Evolutionary conservation across 352 stramenopile species (phyloP).

Genomic region (Thalassiosira livingstoniorum): DNA sequence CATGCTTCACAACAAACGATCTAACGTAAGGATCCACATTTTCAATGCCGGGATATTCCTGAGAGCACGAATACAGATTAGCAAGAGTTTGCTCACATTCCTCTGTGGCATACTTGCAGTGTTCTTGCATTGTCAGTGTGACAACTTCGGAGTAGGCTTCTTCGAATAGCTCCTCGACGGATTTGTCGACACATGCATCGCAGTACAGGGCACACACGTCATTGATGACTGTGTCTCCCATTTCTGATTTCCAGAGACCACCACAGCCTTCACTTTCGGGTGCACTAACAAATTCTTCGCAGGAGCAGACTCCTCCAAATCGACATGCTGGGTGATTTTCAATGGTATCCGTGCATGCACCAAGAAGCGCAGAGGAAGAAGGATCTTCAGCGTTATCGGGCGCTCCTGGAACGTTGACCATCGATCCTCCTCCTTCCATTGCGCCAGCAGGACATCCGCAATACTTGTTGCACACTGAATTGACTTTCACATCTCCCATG

Average conservation of each 20-base stretch:
- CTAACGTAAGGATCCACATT: slow-evolving; percentile 2
- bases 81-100: slow-evolving; percentile 28
- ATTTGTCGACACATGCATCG: slow-evolving; percentile 26
- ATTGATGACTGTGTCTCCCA: slow-evolving; percentile 30
- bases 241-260: slow-evolving; percentile 24
- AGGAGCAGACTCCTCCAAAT: slow-evolving; percentile 25
- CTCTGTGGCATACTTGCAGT: slow-evolving; percentile 25
- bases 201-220: slow-evolving; percentile 35
- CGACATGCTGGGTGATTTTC: not conserved
- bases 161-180: slow-evolving; percentile 9
- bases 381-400: not conserved
- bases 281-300: slow-evolving; percentile 31
- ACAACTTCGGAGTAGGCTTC: slow-evolving; percentile 14
- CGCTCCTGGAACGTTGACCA: not conserved
- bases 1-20: slow-evolving; percentile 22
- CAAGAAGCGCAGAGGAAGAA: not conserved
- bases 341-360: slow-evolving; percentile 3
- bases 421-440: not conserved
- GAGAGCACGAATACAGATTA: slow-evolving; percentile 26
- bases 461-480: slow-evolving; percentile 22
- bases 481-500: slow-evolving; percentile 22
- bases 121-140: slow-evolving; percentile 8
- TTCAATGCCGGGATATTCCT: not conserved
- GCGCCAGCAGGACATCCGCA: not conserved
- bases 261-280: slow-evolving; percentile 18